These are phyloP conservation scores for Trichoderma afroharzianum DNA, from an alignment of 2,329 filamentous ascomycete genomes.

Conservation along the genomic window DNA sequence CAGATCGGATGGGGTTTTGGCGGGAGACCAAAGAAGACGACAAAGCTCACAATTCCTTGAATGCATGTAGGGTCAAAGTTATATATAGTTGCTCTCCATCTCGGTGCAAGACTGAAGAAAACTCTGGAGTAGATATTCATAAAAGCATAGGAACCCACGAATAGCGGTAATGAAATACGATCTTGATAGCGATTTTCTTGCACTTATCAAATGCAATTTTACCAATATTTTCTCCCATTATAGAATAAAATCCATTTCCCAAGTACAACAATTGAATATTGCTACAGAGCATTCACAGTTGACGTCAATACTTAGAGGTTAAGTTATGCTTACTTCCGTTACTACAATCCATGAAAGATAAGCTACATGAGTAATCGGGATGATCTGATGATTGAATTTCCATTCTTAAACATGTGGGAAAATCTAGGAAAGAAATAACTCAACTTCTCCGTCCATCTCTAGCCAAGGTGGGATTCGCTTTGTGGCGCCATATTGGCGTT, in stretches of 20 bases:
- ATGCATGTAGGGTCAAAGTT: not conserved
- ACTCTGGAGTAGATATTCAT: not conserved
- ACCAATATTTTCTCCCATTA: not conserved
- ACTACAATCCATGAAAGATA: not conserved
- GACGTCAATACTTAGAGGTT: not conserved
- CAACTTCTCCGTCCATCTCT: not conserved
- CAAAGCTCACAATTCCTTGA: not conserved
- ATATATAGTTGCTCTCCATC: not conserved
- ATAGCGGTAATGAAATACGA: not conserved
- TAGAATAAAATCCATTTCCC: not conserved
- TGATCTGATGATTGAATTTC: not conserved
- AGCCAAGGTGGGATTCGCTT: not conserved
- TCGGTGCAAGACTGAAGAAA: not conserved
- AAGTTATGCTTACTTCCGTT: not conserved
- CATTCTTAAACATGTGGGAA: not conserved
- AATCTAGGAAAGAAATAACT: not conserved
- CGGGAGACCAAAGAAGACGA: slow-evolving; percentile 22
- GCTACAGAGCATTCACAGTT: not conserved
- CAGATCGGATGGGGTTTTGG: slow-evolving; percentile 57
- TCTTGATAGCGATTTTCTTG: not conserved
- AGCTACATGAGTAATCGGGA: not conserved
- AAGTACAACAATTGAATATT: not conserved
- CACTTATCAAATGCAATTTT: not conserved
- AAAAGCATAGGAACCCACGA: not conserved
- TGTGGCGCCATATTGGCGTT: not conserved